A percentile compares a stretch with the other conserved stretches of the same genome.
Evolutionary conservation across 2,329 filamentous ascomycete genomes (phyloP).

Genomic region (Conoideocrella luteorostrata): DNA sequence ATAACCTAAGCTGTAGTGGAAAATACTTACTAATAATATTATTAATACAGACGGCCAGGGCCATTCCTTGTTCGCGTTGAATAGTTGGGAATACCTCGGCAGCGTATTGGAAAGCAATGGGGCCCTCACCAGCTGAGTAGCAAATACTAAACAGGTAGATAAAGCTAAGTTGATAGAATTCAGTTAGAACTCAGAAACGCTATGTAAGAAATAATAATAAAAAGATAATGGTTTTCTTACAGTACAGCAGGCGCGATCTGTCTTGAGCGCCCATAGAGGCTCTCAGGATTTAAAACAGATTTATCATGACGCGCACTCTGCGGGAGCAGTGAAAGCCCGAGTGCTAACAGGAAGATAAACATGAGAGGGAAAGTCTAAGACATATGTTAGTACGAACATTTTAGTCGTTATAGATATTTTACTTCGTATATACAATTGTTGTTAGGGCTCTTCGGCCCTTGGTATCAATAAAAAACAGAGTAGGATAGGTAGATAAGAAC

Average conservation of each 20-base stretch:
- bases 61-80: constrained; percentile 62
- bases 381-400: constrained; percentile 4
- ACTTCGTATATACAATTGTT: constrained; percentile 15
- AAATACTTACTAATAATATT: constrained; percentile 20
- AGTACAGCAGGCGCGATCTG: constrained; percentile 13
- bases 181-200: too few relatives aligned
- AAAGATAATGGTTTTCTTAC: constrained; percentile 9
- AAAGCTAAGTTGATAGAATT: constrained; percentile 15
- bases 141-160: constrained; percentile 22
- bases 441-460: constrained; percentile 20
- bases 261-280: too few relatives aligned
- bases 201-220: too few relatives aligned
- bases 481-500: constrained; percentile 20
- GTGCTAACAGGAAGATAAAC: constrained; percentile 21
- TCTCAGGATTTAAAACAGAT: constrained; percentile 10
- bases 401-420: neutral
- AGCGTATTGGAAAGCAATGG: constrained; percentile 57
- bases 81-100: constrained; percentile 62
- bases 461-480: constrained; percentile 23
- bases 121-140: constrained; percentile 45
- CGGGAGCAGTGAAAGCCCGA: constrained; percentile 17
- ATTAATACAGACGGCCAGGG: constrained; percentile 45
- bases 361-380: constrained; percentile 20
- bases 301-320: constrained; percentile 13
- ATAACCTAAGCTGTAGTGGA: too few relatives aligned